Base-by-base conservation (phyloP, 805 yeast genomes). In the Torulaspora delbrueckii region DNA sequence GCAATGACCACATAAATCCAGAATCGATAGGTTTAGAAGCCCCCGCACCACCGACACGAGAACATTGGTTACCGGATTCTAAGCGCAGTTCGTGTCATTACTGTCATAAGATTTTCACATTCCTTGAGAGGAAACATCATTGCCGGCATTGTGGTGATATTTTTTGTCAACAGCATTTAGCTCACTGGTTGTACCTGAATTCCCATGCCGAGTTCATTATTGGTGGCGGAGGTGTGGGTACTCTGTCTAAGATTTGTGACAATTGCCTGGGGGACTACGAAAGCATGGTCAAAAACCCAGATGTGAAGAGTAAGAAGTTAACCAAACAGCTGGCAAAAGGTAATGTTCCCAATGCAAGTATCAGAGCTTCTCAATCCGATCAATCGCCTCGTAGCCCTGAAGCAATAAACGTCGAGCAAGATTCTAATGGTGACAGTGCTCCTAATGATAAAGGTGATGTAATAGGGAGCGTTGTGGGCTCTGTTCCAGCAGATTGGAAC, bases 131-230 rank as follows among this genome's bases (percentile, higher is more conserved):
- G 56, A 75, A 82, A 52, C 95, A 86, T 60, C 95, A 86, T 68
- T 86, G 95, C 62, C 76, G 95, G 43, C 82, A 82, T 60, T 86
- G 95, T 64, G 95, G 95, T 30, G 87, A 84, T 33, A 77, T 86
- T 16, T 86, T 78, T 58, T 86, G 95, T 63, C 78, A 79, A 27
- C 79, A 76, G 49, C 90, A 86, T 63, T 74, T 82, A 3, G 68
- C 75, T 6, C 82, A 79, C 56, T 70, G 70, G 68, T 62, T 78
- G 51, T 72, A 80, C 66, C 70, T 78, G 59, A 70, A 81, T 60
- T 69, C 74, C 57, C 62, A 77, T 65, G 79, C 93, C 28, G 79
- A 78, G 52, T 81, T 80, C 52, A 75, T 81, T 55, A 78, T 83
- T 44, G 87, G 83, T 16, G 81, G 85, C 5, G 68, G 79, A 42